Evolutionary conservation across 2,329 filamentous ascomycete genomes (phyloP), one percentile per base, ranked within the genome.

Genomic region (Pseudogymnoascus verrucosus): DNA sequence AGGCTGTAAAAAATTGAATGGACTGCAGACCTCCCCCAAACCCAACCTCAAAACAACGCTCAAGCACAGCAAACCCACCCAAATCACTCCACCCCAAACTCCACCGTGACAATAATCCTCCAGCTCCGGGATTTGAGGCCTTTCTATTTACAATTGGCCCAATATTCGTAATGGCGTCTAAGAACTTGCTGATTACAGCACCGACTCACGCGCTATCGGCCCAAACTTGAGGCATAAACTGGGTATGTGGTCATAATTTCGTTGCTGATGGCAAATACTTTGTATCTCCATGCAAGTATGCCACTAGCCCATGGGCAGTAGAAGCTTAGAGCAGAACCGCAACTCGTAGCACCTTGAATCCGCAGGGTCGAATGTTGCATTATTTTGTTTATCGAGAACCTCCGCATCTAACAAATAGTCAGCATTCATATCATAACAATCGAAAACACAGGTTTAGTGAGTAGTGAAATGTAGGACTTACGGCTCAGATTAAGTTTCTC

Each of bases 401-500:
- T 74, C 67, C 11, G 62, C 64, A 51, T 69, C 72, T 74, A 23
- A n/a, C 16, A 5, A 7, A 3, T 5, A 47, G 37, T 69, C 65
- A 71, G 66, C 23, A 19, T 19, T 39, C 19, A 21, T 19, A 34
- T 16, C 26, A 37, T 61, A 31, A 26, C 8, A 51, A 19, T 47
- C 36, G 12, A 10, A 34, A 11, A 14, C 10, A 10, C n/a, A 11
- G 10, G 2, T 26, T n/a, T n/a, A 34, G 19, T 7, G 5, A 16
- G n/a, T 10, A 12, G 21, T n/a, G 8, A 40, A 14, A 37, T 1
- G 12, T 2, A 4, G 1, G 36, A 78, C 83, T 76, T 75, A 87
- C 85, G 83, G 63, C 82, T 83, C 1, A 88, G 74, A 64, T 82
- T 79, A 36, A 88, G 74, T 31, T 76, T 76, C 60, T 83, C 76